Evolutionary conservation across 495 filamentous ascomycete species (phyloP), one percentile per base, ranked within the genome.

Genomic region (Pseudomonodictys pantanalensis): DNA sequence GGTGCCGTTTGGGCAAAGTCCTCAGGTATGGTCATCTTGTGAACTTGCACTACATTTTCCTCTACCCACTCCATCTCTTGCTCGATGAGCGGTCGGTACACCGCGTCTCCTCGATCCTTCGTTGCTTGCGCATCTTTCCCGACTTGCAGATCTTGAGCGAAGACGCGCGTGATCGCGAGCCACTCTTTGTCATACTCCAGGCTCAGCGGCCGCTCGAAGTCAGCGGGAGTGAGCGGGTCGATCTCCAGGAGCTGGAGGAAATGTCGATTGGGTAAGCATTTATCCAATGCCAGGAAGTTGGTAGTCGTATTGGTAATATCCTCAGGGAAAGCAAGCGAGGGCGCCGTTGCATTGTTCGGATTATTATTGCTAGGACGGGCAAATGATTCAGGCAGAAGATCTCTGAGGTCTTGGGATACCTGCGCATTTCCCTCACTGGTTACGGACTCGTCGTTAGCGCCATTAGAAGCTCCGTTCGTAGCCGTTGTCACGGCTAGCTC

Each of bases 111-210:
- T n/a, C 78, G 72, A 56, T 90, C 73, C 0, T 69, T 64, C 0
- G 87, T 75, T 0, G 75, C 60, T 8, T 62, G 65, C 0, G 79
- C 77, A 10, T 56, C 68, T 61, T 88, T 75, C 25, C 86, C 86
- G 30, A 91, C 4, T 71, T 66, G 2, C 17, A 90, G 74, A 30
- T 82, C 75, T 0, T 77, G 57, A 24, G 86, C 83, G 66, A 96
- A 92, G 1, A 85, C 85, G 12, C 92, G 90, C 1, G 86, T 89
- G 62, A 98, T 96, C 7, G 93, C 86, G 2, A 97, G 83, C 92
- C 92, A 98, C 75, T 98, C 93, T 26, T 85, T 83, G 71, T 98
- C 93, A 70, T 97, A 97, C 29, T 83, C 72, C 3, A 97, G 81
- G 5, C 71, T 69, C 44, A 74, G 67, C 1, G 73, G 75, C 15